phyloP scores from a whole-genome alignment of 2,329 filamentous ascomycete genomes.

The Pseudogymnoascus sp. region DNA sequence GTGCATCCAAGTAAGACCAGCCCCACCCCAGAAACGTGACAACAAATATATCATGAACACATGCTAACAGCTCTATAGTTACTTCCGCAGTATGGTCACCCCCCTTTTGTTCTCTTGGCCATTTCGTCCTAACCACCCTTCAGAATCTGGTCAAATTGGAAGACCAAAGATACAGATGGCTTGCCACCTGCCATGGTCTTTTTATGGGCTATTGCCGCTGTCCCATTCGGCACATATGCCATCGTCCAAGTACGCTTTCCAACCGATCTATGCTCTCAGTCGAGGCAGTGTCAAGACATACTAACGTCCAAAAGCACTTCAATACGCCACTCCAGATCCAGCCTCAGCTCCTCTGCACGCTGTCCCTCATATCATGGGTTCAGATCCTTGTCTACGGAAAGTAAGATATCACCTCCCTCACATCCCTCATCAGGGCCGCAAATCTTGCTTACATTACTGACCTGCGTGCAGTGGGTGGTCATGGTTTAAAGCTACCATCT shows the following conservation, averaged over 20 bases:
- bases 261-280: neutral
- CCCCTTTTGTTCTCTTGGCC: neutral
- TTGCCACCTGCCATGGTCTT: conserved; percentile 55
- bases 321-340: conserved; percentile 48
- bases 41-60: neutral
- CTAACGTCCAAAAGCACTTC: conserved; percentile 37
- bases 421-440: neutral
- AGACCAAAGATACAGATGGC: conserved; percentile 53
- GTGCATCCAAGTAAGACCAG: conserved; percentile 33
- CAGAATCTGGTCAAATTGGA: conserved; percentile 55
- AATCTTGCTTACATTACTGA: conserved; percentile 10
- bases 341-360: conserved; percentile 44
- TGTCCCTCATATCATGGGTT: conserved; percentile 44
- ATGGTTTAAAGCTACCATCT: conserved; percentile 37
- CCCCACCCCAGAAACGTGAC: neutral
- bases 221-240: conserved; percentile 46
- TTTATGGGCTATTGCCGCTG: conserved; percentile 47
- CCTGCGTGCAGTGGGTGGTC: conserved; percentile 36
- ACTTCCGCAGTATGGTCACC: conserved; percentile 25
- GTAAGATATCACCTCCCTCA: conserved; percentile 26
- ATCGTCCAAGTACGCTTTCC: conserved; percentile 37
- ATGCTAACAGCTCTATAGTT: conserved; percentile 19
- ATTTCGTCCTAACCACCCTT: neutral
- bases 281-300: neutral
- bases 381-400: conserved; percentile 46